These are phyloP conservation scores for Rossbeevera mucosa DNA, from an alignment of 768 basidiomycete genomes.

Conservation along the genomic window DNA sequence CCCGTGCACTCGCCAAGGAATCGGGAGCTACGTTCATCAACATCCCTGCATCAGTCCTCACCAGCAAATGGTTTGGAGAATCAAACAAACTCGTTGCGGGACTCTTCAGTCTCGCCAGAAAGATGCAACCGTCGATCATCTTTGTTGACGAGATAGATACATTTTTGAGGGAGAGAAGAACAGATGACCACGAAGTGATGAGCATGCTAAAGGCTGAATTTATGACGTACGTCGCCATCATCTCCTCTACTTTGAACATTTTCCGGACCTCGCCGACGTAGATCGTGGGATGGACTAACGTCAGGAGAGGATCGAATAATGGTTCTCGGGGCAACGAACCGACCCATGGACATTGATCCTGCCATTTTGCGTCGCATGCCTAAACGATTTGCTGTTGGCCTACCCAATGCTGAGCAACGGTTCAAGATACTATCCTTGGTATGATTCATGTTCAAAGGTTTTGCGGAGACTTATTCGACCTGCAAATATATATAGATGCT, in stretches of 20 bases:
- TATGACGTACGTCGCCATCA: constrained; percentile 63
- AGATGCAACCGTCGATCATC: constrained; percentile 92
- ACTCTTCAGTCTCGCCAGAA: constrained; percentile 88
- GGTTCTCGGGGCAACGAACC: constrained; percentile 92
- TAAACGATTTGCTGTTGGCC: constrained; percentile 82
- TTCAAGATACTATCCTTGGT: constrained; percentile 81
- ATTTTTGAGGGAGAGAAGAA: constrained; percentile 82
- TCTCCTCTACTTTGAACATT: background rate
- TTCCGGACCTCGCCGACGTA: constrained; percentile 24
- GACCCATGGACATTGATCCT: constrained; percentile 86
- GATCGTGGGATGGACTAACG: constrained; percentile 92
- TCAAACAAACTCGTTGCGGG: constrained; percentile 94
- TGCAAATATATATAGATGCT: constrained; percentile 63
- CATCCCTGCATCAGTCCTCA: constrained; percentile 67
- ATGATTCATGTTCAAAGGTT: constrained; percentile 14
- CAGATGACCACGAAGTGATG: constrained; percentile 93
- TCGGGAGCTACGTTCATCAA: constrained; percentile 96
- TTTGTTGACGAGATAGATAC: constrained; percentile 99
- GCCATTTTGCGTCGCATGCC: constrained; percentile 96
- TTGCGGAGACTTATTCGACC: background rate
- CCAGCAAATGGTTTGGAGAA: constrained; percentile 84
- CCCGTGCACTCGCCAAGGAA: constrained; percentile 96
- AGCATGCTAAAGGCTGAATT: constrained; percentile 98
- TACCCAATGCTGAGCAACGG: constrained; percentile 77
- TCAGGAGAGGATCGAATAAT: constrained; percentile 79